Evolutionary conservation across 2,329 filamentous ascomycete genomes (phyloP), one percentile per base, ranked within the genome.

Genomic region (Phyllosticta ampelicida): DNA sequence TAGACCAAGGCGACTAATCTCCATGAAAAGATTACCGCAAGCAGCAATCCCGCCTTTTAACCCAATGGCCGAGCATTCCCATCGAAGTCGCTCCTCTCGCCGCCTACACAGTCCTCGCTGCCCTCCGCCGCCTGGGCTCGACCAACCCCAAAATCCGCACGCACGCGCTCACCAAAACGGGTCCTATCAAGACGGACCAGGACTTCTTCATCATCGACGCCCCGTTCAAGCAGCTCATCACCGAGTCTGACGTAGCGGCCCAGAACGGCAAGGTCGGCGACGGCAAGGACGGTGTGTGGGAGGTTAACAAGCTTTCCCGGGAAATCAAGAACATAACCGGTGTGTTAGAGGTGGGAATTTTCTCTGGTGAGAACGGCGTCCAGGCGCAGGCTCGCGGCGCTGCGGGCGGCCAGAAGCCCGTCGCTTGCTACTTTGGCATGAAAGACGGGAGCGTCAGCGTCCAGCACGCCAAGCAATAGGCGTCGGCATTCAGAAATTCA

Each of bases 401-500:
- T 13, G 64, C 63, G 5, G 69, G 71, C 53, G 90, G 89, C 0
- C 90, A 96, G 75, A 95, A 92, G 75, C 94, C 94, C 0, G 81
- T 96, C 11, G 90, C 90, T 26, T 91, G 90, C 21, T 99, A 97
- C 75, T 99, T 97, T 74, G 94, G 94, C 36, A 88, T 94, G 83
- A 82, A 86, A 51, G 87, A 78, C 61, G 77, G 77, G 10, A 73
- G 68, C 58, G 75, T 78, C 11, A 64, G 71, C 60, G 67, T 74
- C 8, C 63, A 69, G 58, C 36, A 26, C 5, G 60, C 58, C 20
- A 49, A 48, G 51, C 36, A 58, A 29, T 58, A 58, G 23, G 50
- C 36, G 1, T 44, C 11, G 16, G 13, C 13, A n/a, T 44, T 44
- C 6, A n/a, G 36, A n/a, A 44, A 16, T 44, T n/a, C 5, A 6